Percentiles rank a stretch among this genome's conserved stretches.
These are phyloP conservation scores for Diversispora eburnea DNA, from an alignment of 192 early-diverging fungal species.

Conservation along the genomic window DNA sequence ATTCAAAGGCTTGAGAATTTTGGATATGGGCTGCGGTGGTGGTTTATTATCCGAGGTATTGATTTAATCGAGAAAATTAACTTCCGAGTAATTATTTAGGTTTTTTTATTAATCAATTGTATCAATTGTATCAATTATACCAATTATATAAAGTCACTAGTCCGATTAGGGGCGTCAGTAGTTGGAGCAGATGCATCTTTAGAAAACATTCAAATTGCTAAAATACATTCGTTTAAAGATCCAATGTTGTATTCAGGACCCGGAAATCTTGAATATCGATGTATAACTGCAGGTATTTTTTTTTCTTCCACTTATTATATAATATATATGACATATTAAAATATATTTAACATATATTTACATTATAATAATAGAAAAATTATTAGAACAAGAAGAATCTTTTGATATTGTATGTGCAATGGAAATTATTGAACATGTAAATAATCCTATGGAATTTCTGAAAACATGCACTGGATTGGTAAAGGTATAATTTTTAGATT, in stretches of 20 bases:
- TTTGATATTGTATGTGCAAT: conserved; percentile 83
- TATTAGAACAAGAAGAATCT: conserved; percentile 41
- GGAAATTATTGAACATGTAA: conserved; percentile 94
- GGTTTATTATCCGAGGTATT: conserved; percentile 81
- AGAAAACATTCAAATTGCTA: conserved; percentile 83
- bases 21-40: conserved; percentile 96
- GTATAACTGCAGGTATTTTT: conserved; percentile 58
- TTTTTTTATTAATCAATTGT: background rate
- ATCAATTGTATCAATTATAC: background rate
- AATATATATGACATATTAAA: no score
- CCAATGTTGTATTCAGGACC: conserved; percentile 51
- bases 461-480: conserved; percentile 59
- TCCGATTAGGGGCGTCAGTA: conserved; percentile 69
- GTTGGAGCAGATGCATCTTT: conserved; percentile 80
- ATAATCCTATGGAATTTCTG: conserved; percentile 67
- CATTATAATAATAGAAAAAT: conserved; percentile 50
- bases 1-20: conserved; percentile 55
- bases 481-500: conserved; percentile 46
- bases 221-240: conserved; percentile 65
- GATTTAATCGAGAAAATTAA: no score
- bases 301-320: background rate
- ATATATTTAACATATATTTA: background rate
- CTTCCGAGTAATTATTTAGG: no score
- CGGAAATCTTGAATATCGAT: conserved; percentile 56
- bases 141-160: conserved; percentile 51